These are phyloP conservation scores for Cercospora nicotianae DNA, from an alignment of 2,329 filamentous ascomycete genomes.

Conservation along the genomic window DNA sequence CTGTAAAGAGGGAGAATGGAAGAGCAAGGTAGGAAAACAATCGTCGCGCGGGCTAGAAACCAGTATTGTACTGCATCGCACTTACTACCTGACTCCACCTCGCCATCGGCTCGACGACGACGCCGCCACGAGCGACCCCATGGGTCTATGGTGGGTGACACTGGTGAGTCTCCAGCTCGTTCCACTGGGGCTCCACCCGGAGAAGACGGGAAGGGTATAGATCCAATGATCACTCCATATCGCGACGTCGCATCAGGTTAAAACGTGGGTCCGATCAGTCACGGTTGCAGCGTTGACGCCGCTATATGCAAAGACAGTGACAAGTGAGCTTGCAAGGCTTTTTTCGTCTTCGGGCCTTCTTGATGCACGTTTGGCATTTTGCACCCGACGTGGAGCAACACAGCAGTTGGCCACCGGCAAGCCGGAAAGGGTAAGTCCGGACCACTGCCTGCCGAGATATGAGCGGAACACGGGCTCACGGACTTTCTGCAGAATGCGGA, in stretches of 20 bases:
- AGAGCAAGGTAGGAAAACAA: background rate
- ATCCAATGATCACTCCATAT: background rate
- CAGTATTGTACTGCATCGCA: slow-evolving; percentile 6
- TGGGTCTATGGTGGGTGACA: slow-evolving; percentile 9
- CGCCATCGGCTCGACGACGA: slow-evolving; percentile 22
- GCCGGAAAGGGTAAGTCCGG: background rate
- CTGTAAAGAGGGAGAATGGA: background rate
- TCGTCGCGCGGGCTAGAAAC: background rate
- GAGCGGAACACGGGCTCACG: background rate
- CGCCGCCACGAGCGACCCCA: slow-evolving; percentile 16
- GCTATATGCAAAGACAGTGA: background rate
- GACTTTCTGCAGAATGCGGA: background rate
- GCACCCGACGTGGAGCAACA: slow-evolving; percentile 7
- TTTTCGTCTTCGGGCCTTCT: background rate
- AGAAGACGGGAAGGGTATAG: background rate
- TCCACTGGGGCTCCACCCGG: slow-evolving; percentile 2
- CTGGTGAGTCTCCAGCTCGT: slow-evolving; percentile 3
- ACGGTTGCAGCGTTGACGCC: background rate
- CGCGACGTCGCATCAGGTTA: background rate
- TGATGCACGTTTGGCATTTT: background rate
- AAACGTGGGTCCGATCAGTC: background rate
- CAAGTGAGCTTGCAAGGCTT: background rate
- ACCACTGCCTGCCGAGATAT: background rate
- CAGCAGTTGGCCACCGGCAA: background rate
- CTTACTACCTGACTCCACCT: slow-evolving; percentile 24